Evolutionary conservation across 2,329 filamentous ascomycete genomes (phyloP).

Genomic region (Fusarium albidum): DNA sequence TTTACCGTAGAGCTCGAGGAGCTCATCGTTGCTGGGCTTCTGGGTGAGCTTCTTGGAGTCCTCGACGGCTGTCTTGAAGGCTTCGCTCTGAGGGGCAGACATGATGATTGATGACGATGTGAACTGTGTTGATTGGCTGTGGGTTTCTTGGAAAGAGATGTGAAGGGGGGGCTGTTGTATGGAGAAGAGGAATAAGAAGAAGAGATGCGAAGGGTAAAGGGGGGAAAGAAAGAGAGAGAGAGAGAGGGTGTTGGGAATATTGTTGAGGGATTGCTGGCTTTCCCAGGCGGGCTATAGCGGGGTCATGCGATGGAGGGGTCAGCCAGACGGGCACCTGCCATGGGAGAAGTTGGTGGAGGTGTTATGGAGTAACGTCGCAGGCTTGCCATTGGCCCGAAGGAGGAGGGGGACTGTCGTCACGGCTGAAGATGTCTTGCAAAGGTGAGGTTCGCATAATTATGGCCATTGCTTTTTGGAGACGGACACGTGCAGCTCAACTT

Average conservation of each 20-base stretch:
- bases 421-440: no score
- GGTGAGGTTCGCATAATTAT: no score
- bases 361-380: constrained; percentile 30
- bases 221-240: constrained; percentile 1
- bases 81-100: constrained; percentile 51
- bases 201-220: constrained; percentile 7
- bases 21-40: constrained; percentile 70
- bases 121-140: constrained; percentile 2
- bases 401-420: no score
- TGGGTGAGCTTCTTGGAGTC: constrained; percentile 74
- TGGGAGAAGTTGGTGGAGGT: no score
- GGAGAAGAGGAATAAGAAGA: not conserved
- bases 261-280: constrained; percentile 35
- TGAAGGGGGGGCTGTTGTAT: not conserved
- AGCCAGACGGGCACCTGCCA: constrained; percentile 1
- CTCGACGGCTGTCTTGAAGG: constrained; percentile 64
- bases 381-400: constrained; percentile 17
- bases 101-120: constrained; percentile 45
- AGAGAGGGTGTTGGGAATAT: constrained; percentile 28
- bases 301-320: constrained; percentile 34
- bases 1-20: constrained; percentile 70
- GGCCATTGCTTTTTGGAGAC: no score
- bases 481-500: no score
- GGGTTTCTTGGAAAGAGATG: not conserved
- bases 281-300: constrained; percentile 30